Percentiles rank a stretch among this genome's conserved stretches.
Evolutionary conservation across 306 rosid genomes (phyloP).

Genomic region (Cucurbita maxima): DNA sequence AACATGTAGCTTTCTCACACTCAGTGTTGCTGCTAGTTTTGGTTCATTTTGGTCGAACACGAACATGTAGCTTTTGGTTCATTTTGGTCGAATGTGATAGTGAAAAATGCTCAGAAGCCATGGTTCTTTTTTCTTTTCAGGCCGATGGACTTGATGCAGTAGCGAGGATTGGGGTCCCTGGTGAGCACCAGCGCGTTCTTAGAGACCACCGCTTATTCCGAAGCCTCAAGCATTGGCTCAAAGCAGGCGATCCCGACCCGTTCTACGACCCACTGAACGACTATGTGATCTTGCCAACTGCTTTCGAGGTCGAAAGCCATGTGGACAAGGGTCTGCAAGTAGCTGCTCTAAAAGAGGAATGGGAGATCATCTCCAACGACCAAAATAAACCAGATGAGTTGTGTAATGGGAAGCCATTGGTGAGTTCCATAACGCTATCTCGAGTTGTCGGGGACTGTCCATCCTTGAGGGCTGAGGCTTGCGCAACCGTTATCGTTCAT

Average conservation of each 20-base stretch:
- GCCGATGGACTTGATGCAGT: conserved; percentile 87
- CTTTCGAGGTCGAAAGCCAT: conserved; percentile 52
- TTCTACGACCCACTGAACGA: conserved; percentile 86
- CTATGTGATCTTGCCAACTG: conserved; percentile 78
- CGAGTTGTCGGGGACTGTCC: conserved; percentile 26
- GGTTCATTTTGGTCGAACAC: background rate
- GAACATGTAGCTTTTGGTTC: background rate
- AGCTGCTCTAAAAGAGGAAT: conserved; percentile 76
- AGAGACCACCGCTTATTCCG: conserved; percentile 75
- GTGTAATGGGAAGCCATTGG: conserved; percentile 21
- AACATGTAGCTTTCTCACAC: background rate
- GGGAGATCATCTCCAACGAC: conserved; percentile 65
- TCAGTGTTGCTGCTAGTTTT: background rate
- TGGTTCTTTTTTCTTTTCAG: conserved; percentile 21
- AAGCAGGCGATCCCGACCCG: conserved; percentile 76
- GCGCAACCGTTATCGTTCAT: conserved; percentile 43
- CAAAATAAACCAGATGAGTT: conserved; percentile 16
- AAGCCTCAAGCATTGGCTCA: conserved; percentile 84
- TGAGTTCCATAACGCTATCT: conserved; percentile 39
- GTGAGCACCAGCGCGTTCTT: conserved; percentile 80
- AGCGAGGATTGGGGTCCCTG: conserved; percentile 85
- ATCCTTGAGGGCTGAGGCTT: conserved; percentile 32
- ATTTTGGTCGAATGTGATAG: background rate
- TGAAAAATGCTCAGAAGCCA: background rate
- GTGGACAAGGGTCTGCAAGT: conserved; percentile 48